A percentile compares a stretch with the other conserved stretches of the same genome.
phyloP scores from a whole-genome alignment of 441 rosid species.

The Kokia cookei region DNA sequence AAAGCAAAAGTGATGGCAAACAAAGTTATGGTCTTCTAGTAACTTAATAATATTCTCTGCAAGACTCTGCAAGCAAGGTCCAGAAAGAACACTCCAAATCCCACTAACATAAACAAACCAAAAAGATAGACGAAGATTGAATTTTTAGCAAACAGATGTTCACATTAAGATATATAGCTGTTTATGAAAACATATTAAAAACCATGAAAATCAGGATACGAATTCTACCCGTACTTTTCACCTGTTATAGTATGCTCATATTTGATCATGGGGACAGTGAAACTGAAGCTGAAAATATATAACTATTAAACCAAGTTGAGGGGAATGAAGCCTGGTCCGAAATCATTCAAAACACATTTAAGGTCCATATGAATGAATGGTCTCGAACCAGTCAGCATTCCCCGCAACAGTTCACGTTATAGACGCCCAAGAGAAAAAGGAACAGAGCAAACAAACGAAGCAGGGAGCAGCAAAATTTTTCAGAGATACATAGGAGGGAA shows the following conservation, averaged over 20 bases:
- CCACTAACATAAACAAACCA: not conserved
- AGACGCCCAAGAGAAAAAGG: not conserved
- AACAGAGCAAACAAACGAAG: not conserved
- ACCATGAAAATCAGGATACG: not conserved
- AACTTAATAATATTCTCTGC: conserved; percentile 4
- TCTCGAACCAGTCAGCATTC: conserved; percentile 59
- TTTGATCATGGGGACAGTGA: not conserved
- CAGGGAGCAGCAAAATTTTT: not conserved
- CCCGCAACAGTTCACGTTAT: conserved; percentile 34
- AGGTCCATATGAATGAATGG: conserved; percentile 30
- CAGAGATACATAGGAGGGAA: too few relatives aligned
- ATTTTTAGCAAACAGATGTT: conserved; percentile 3
- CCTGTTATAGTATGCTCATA: not conserved
- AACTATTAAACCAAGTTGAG: conserved; percentile 28
- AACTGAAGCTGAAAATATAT: not conserved
- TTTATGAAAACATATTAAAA: not conserved
- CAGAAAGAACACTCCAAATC: not conserved
- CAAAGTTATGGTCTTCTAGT: not conserved
- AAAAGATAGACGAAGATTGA: not conserved
- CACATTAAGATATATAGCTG: conserved; percentile 6
- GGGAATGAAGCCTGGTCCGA: conserved; percentile 78
- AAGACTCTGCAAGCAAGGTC: not conserved
- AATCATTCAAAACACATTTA: conserved; percentile 20
- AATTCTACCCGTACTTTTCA: not conserved
- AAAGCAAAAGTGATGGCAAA: not conserved